Evolutionary conservation across 345 rosid genomes (phyloP).

Genomic region (Salix viminalis): DNA sequence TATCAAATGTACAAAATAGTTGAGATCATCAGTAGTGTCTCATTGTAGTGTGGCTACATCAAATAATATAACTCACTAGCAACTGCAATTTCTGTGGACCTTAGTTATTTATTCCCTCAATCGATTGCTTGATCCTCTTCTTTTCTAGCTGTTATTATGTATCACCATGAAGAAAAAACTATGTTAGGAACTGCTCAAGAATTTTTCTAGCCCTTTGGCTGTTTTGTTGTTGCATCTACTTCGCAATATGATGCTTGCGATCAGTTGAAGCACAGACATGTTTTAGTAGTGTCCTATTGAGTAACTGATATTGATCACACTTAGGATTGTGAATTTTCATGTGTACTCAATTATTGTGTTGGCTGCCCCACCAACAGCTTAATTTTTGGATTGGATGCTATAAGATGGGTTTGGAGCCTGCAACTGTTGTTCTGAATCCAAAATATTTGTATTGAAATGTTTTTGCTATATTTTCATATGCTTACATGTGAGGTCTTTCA

Average conservation of each 20-base stretch:
- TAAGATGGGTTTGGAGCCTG: background rate
- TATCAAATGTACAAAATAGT: no score
- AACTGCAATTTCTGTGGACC: background rate
- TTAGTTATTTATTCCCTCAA: background rate
- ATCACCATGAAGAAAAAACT: background rate
- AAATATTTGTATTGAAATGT: background rate
- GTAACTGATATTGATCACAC: background rate
- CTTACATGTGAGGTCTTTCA: background rate
- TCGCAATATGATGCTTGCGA: background rate
- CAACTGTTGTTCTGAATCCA: background rate
- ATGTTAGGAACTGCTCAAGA: background rate
- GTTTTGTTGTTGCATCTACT: background rate
- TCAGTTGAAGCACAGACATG: background rate
- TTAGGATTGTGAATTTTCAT: background rate
- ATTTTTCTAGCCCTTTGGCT: background rate
- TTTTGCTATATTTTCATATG: background rate
- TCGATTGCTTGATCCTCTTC: background rate
- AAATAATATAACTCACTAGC: no score
- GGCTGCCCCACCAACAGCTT: background rate
- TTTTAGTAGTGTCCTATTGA: background rate
- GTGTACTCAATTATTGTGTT: background rate
- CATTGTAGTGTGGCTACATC: no score
- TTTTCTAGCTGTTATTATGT: background rate
- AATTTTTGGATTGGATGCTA: background rate
- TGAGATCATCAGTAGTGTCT: no score